Base-by-base conservation (phyloP, 129 eudicot genomes). In the Apium graveolens region DNA sequence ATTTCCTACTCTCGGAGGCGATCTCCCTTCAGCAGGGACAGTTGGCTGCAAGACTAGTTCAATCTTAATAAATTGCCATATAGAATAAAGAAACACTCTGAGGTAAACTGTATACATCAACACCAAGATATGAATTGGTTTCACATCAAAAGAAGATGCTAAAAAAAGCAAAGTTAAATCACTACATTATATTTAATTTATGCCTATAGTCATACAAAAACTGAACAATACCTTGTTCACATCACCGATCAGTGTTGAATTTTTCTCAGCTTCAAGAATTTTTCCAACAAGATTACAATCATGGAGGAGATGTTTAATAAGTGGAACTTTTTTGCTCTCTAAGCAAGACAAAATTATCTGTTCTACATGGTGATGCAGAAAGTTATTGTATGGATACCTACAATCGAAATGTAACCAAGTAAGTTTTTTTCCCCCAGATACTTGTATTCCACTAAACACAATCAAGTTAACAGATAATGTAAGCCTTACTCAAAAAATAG, bases 301-400 rank as follows among this genome's bases (percentile, higher is more conserved):
- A 44, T 24, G 57, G 49, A 95, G 92, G 74, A 95, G 84, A 86
- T 95, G 97, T 76, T 88, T 83, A 78, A 88, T 84, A 79, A 95
- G 87, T 69, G 82, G 80, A 66, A 84, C 38, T 43, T 87, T 90
- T 87, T 92, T 91, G 89, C 96, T 90, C 80, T 90, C 97, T 79
- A 95, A 80, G 87, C 97, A 95, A 81, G 92, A 86, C 69, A 78
- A 75, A 75, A 95, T 73, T 74, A 95, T 90, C 76, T 82, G 89
- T 77, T 92, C 99, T 74, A 89, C 92, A 86, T 91, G 94, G 85
- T 90, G 96, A 81, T 95, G 99, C 77, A 95, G 77, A 87, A 95
- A 95, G 80, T 95, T 95, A 83, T 95, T 95, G 93, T 87, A 95
- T 26, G 99, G 96, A 79, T 95, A 95, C 96, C 99, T 95, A 73